Evolutionary conservation across 1,284 basidiomycete genomes (phyloP).

Genomic region (Malassezia brasiliensis): DNA sequence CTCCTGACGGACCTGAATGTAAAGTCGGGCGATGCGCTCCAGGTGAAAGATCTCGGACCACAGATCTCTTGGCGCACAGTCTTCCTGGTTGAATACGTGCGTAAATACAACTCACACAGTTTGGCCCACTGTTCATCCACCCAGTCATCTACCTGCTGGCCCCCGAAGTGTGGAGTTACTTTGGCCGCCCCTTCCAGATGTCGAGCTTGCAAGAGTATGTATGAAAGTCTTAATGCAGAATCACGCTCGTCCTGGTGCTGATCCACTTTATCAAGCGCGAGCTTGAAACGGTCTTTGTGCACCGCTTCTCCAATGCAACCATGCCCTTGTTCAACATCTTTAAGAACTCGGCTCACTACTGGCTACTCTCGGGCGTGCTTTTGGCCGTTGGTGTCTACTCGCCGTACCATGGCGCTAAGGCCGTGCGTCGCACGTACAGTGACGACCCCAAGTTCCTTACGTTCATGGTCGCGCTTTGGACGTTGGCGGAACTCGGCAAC

Average conservation of each 20-base stretch:
- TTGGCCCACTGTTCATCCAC: constrained; percentile 82
- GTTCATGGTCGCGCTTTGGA: constrained; percentile 62
- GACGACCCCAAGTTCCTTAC: constrained; percentile 62
- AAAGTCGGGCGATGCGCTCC: constrained; percentile 23
- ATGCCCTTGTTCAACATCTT: constrained; percentile 83
- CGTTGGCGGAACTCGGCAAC: constrained; percentile 76
- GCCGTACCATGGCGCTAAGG: constrained; percentile 59
- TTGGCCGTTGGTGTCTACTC: constrained; percentile 26
- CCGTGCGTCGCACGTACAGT: constrained; percentile 60
- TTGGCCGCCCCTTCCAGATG: constrained; percentile 54
- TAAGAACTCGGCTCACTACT: constrained; percentile 58
- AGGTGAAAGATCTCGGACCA: constrained; percentile 45
- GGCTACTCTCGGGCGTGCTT: constrained; percentile 61
- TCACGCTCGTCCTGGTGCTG: constrained; percentile 67
- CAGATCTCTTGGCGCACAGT: constrained; percentile 46
- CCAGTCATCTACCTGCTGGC: constrained; percentile 72
- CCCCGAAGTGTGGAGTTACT: constrained; percentile 57
- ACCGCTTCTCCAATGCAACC: constrained; percentile 81
- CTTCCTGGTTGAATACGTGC: constrained; percentile 43
- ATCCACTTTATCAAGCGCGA: constrained; percentile 87
- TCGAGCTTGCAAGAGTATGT: constrained; percentile 66
- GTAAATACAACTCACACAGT: constrained; percentile 51
- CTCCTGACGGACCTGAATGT: constrained; percentile 25
- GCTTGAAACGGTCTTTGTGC: constrained; percentile 74
- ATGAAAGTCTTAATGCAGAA: constrained; percentile 51